Base-by-base conservation (phyloP, 257 asterid species). In the Gentiana dahurica region DNA sequence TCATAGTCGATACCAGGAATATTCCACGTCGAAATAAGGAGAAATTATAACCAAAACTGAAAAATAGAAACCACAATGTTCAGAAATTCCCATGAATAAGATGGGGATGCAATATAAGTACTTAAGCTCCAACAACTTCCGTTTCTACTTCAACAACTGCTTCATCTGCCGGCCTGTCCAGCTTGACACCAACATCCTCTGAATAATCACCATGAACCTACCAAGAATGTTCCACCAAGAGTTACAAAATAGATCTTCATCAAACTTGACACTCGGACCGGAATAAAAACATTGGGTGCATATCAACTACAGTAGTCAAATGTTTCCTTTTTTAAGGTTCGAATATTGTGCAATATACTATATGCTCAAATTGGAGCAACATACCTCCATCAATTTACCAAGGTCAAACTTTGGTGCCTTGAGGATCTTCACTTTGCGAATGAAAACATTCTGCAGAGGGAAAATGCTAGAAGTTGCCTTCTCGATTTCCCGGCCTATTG, bases 131-230 rank as follows among this genome's bases (percentile, higher is more conserved):
- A 24, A 68, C 38, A 38, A 74, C 78, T 71, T 77, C 83, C 35
- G 74, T 60, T 36, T 61, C 67, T 12, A 38, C 68, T 58, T 74
- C 83, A 34, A 54, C 73, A 47, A 65, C 36, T 43, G 78, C 49
- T 56, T 77, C 80, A 53, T 74, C 78, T 34, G 63, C 71, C 24
- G 73, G 78, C 69, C 80, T 71, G 15, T 80, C 86, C 73, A 65
- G 34, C 69, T 73, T 73, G 58, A 50, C 60, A 44, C 75, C 78
- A 57, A 73, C 69, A 54, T 73, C 78, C 61, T 73, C 75, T 24
- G 74, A 67, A 45, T 67, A 68, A 48, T 73, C 71, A 54, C 74
- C 75, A 61, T 73, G 72, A 49, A 73, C 78, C 78, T 73, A 54
- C 24, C 24, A 15, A 15, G 24, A 15, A 15, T 15, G 24, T 15